Conservation (phyloP, 1,139 yeast species). For the Kodamaea ohmeri region DNA sequence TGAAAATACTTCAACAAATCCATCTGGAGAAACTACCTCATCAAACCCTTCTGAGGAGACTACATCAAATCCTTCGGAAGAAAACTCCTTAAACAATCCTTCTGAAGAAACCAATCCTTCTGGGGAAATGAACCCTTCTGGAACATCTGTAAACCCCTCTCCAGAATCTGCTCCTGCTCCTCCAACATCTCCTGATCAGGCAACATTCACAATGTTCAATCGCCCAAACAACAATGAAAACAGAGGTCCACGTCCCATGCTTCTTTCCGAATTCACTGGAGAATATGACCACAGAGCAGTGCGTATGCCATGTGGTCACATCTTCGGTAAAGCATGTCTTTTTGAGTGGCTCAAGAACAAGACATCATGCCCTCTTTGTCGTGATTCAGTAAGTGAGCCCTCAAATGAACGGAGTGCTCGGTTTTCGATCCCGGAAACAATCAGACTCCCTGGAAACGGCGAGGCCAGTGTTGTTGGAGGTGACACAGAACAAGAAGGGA, state of each 20-base stretch:
- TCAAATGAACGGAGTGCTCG: slow-evolving; percentile 5
- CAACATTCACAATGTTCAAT: no score
- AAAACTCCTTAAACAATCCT: no score
- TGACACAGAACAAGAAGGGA: no score
- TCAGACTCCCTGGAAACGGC: slow-evolving; percentile 1
- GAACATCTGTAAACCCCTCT: no score
- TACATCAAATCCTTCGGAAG: no score
- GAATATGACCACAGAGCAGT: slow-evolving; percentile 60
- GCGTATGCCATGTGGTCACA: slow-evolving; percentile 76
- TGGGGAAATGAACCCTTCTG: no score
- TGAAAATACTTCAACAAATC: neutral
- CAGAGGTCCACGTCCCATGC: no score
- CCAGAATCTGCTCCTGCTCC: no score
- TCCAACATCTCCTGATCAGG: neutral
- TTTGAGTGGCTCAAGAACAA: slow-evolving; percentile 71
- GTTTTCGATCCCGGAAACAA: neutral
- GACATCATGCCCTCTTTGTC: slow-evolving; percentile 78
- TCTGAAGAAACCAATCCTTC: no score
- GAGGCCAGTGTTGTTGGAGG: neutral
- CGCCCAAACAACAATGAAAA: no score
- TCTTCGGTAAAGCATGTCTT: slow-evolving; percentile 73
- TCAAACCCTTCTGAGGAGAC: neutral
- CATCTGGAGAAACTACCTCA: no score
- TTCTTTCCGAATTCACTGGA: slow-evolving; percentile 27
- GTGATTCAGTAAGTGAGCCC: slow-evolving; percentile 47